phyloP scores from a whole-genome alignment of 2,329 filamentous ascomycete genomes.

The Botryotinia convoluta region DNA sequence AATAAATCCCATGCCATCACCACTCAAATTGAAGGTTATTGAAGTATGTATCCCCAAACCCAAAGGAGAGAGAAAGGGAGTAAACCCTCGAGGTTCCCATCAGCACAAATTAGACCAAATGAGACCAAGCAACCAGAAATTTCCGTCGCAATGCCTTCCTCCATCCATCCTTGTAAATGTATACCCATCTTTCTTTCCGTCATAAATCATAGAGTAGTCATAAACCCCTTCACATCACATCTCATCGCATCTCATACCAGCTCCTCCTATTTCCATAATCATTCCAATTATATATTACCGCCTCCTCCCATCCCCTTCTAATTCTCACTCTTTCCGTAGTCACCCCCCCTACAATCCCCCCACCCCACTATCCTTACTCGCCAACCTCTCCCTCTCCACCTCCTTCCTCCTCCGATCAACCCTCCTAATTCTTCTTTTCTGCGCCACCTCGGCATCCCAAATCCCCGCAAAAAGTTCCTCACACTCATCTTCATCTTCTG shows the following conservation, averaged over 20 bases:
- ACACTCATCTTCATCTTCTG: slow-evolving; percentile 62
- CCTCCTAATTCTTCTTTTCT: slow-evolving; percentile 33
- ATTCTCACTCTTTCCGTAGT: not conserved
- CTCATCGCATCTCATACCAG: not conserved
- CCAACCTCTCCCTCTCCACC: slow-evolving; percentile 20
- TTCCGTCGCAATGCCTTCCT: not conserved
- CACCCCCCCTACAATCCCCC: not conserved
- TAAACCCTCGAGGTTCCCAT: too few relatives aligned
- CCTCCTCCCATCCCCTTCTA: not conserved
- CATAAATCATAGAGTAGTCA: not conserved
- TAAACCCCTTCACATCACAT: not conserved
- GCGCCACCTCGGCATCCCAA: slow-evolving; percentile 52
- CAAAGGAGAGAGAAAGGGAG: too few relatives aligned
- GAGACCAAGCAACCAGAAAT: not conserved
- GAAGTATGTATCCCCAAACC: too few relatives aligned
- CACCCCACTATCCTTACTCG: slow-evolving; percentile 14
- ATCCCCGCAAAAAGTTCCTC: slow-evolving; percentile 62
- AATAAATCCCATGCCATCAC: too few relatives aligned
- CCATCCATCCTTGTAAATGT: not conserved
- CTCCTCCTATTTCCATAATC: not conserved
- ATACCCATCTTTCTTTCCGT: not conserved
- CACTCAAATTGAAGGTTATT: too few relatives aligned
- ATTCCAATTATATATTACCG: not conserved
- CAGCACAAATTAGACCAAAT: not conserved
- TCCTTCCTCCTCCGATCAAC: slow-evolving; percentile 19